phyloP scores from a whole-genome alignment of 305 asterid species.

The Fraxinus floribunda region DNA sequence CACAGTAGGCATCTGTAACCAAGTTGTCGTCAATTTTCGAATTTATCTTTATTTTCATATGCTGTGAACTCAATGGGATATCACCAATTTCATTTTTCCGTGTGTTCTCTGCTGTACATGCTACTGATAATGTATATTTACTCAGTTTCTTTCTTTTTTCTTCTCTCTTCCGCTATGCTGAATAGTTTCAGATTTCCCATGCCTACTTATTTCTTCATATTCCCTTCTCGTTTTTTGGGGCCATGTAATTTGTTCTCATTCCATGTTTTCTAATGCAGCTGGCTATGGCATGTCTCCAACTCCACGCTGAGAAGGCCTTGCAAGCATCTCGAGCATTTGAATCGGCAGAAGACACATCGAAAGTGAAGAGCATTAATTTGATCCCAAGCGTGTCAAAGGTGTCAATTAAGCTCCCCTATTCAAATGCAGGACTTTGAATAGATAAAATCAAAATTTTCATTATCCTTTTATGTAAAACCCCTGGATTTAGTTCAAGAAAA shows the following conservation, averaged over 20 bases:
- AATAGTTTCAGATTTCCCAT: neutral
- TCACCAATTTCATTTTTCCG: neutral
- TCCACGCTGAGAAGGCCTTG: slow-evolving; percentile 85
- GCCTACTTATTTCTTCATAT: neutral
- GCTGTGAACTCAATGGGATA: neutral
- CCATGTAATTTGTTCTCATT: neutral
- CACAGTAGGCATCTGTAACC: neutral
- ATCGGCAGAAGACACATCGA: slow-evolving; percentile 31
- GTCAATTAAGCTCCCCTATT: slow-evolving; percentile 51
- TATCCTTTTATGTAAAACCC: neutral
- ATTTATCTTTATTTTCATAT: neutral
- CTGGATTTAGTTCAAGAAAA: neutral
- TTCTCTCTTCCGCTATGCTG: neutral
- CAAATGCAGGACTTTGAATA: slow-evolving; percentile 17
- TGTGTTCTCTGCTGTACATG: neutral
- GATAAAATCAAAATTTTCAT: neutral
- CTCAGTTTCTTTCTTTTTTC: neutral
- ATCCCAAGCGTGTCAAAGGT: slow-evolving; percentile 40
- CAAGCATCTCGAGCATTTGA: slow-evolving; percentile 82
- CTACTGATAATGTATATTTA: neutral
- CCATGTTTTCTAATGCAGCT: slow-evolving; percentile 51
- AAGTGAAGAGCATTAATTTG: slow-evolving; percentile 37
- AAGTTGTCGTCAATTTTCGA: neutral
- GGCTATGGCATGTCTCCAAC: slow-evolving; percentile 84
- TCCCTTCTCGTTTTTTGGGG: neutral